Conservation (phyloP, 441 rosid species). For the Croton setiger region DNA sequence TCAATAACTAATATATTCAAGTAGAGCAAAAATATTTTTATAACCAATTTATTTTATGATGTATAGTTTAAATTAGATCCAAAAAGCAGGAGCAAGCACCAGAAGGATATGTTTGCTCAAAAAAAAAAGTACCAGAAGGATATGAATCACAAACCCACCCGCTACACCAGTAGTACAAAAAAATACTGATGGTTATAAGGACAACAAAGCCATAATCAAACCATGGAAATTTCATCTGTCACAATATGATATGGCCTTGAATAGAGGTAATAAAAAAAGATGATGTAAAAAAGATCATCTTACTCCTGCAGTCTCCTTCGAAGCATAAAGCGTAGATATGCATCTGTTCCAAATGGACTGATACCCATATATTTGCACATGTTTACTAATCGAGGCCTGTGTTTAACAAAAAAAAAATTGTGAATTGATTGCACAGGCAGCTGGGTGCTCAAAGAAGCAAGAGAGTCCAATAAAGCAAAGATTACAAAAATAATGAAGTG, state of each 20-base stretch:
- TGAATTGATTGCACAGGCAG: conserved; percentile 16
- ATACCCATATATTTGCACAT: conserved; percentile 93
- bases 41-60: not conserved
- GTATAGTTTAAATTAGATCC: not conserved
- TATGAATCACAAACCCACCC: not conserved
- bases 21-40: too few species aligned
- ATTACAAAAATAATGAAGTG: conserved; percentile 12
- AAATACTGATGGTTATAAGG: not conserved
- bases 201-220: not conserved
- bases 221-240: not conserved
- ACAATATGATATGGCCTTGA: not conserved
- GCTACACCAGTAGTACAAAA: not conserved
- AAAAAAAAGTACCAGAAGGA: not conserved
- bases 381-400: conserved; percentile 74
- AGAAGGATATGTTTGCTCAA: not conserved
- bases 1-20: too few species aligned
- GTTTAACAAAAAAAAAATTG: conserved; percentile 31
- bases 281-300: conserved; percentile 21
- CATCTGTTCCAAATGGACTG: conserved; percentile 81
- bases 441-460: conserved; percentile 17
- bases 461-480: conserved; percentile 11
- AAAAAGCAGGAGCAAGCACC: not conserved
- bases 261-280: conserved; percentile 11
- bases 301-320: conserved; percentile 77
- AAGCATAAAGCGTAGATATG: conserved; percentile 78